These are phyloP conservation scores for Polychaeton citri DNA, from an alignment of 2,329 filamentous ascomycete genomes.

Conservation along the genomic window DNA sequence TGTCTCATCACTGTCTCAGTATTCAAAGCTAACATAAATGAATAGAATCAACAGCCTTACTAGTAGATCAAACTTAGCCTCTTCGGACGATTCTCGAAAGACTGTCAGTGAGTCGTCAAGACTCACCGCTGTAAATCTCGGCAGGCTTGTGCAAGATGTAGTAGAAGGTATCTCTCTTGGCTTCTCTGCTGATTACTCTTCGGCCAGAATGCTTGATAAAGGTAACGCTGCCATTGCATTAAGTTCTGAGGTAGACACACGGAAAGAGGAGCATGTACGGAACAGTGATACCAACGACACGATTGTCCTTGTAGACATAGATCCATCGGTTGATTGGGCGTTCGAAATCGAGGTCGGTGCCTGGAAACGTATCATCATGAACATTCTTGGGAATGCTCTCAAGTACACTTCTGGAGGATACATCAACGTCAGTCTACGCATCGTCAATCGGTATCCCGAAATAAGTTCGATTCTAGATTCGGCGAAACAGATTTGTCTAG, in stretches of 20 bases:
- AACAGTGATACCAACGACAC: background rate
- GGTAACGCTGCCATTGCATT: background rate
- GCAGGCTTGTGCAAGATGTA: background rate
- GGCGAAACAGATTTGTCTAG: constrained; percentile 1
- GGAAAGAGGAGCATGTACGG: constrained; percentile 1
- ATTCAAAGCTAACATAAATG: background rate
- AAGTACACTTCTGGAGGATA: constrained; percentile 32
- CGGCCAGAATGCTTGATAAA: background rate
- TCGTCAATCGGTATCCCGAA: background rate
- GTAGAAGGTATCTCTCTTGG: background rate
- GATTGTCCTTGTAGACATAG: background rate
- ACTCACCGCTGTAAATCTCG: background rate
- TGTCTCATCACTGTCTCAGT: constrained; percentile 12
- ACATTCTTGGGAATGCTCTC: constrained; percentile 33
- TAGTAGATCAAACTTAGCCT: background rate
- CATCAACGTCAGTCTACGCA: constrained; percentile 21
- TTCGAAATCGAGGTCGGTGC: constrained; percentile 21
- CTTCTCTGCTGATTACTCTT: background rate
- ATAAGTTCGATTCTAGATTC: constrained; percentile 11
- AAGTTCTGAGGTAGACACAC: background rate
- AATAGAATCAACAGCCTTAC: background rate
- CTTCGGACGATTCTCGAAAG: background rate
- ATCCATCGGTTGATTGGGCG: constrained; percentile 6
- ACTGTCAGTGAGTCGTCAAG: background rate
- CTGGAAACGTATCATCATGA: constrained; percentile 33